Evolutionary conservation across 2,329 filamentous ascomycete genomes (phyloP).

Genomic region (Aspergillus sp.): DNA sequence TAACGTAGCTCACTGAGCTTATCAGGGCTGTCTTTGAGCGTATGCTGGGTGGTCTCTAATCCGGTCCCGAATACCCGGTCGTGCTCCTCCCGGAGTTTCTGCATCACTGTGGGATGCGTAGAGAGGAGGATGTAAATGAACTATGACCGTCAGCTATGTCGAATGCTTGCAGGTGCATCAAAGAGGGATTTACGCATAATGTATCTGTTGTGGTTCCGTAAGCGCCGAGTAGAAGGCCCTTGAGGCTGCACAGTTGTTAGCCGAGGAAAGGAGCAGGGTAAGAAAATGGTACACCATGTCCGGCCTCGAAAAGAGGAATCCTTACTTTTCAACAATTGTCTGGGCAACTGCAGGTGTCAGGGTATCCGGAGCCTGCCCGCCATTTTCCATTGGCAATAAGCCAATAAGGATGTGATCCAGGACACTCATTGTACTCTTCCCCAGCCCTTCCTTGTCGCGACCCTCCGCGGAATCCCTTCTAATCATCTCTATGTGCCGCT

Average conservation of each 20-base stretch:
- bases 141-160: background rate
- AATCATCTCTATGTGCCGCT: no score
- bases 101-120: background rate
- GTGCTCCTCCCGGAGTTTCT: background rate
- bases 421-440: no score
- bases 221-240: background rate
- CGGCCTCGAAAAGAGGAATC: no score
- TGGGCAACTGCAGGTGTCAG: no score
- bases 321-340: background rate
- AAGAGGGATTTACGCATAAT: background rate
- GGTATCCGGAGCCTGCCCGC: no score
- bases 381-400: no score
- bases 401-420: no score
- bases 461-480: no score
- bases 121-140: constrained; percentile 3
- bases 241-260: background rate
- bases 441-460: no score
- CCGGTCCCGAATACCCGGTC: background rate
- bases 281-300: no score
- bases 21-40: background rate
- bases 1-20: background rate
- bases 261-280: no score
- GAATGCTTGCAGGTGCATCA: no score
- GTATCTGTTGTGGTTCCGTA: constrained; percentile 3
- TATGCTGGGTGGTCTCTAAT: background rate